A percentile compares a stretch with the other conserved stretches of the same genome.
Evolutionary conservation across 2,329 filamentous ascomycete species (phyloP).

Genomic region (Fusarium sp.): DNA sequence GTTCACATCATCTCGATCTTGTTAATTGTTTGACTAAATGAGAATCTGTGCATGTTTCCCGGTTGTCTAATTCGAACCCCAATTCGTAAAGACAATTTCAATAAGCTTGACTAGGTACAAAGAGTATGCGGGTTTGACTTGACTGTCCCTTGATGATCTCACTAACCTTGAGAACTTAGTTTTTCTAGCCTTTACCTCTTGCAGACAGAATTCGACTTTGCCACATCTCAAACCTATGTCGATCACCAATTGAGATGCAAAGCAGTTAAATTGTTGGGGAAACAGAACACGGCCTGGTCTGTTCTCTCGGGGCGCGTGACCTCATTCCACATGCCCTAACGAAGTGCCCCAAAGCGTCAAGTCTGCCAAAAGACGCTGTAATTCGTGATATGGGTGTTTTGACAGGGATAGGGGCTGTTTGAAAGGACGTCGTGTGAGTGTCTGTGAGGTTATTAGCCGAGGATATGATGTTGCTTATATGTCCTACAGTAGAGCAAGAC

Average conservation of each 20-base stretch:
- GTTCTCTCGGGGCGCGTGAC: conserved; percentile 38
- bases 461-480: conserved; percentile 9
- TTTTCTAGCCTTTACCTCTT: conserved; percentile 2
- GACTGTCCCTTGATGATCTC: conserved; percentile 23
- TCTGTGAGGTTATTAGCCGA: conserved; percentile 26
- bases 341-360: conserved; percentile 9
- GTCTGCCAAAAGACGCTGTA: neutral
- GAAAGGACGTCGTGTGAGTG: conserved; percentile 7
- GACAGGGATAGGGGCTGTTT: conserved; percentile 8
- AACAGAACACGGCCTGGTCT: conserved; percentile 33
- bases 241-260: conserved; percentile 35
- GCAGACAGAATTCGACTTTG: conserved; percentile 19
- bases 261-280: conserved; percentile 41
- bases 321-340: conserved; percentile 32
- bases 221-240: conserved; percentile 30
- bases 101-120: neutral
- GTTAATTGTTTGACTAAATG: neutral
- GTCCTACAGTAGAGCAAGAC: conserved; percentile 3
- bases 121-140: neutral
- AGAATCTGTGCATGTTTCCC: neutral
- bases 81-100: neutral
- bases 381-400: conserved; percentile 11
- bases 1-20: conserved; percentile 17
- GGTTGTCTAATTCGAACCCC: neutral
- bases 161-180: conserved; percentile 1